Conservation (phyloP, 805 yeast species). For the Jamesozyma rosinii region DNA sequence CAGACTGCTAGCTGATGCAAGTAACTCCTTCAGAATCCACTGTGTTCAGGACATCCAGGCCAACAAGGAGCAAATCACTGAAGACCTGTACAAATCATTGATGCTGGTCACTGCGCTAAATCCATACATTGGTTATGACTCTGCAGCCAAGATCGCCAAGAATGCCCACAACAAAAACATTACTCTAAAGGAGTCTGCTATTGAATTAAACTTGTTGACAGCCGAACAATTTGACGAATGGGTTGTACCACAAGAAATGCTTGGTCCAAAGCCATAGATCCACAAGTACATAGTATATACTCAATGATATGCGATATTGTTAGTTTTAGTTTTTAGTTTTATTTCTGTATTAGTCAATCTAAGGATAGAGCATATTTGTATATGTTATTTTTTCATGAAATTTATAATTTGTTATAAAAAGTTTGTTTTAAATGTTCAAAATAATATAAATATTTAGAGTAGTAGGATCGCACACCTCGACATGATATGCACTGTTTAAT, state of each 20-base stretch:
- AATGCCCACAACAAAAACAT: constrained; percentile 97
- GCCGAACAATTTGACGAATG: constrained; percentile 87
- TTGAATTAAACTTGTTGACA: constrained; percentile 78
- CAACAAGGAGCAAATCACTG: constrained; percentile 76
- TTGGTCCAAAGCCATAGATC: constrained; percentile 65
- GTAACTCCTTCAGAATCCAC: constrained; percentile 80
- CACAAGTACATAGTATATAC: no score
- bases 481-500: no score
- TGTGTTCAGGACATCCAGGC: constrained; percentile 94
- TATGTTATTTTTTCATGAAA: no score
- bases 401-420: no score
- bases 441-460: no score
- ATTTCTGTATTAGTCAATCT: no score
- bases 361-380: no score
- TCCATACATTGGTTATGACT: constrained; percentile 97
- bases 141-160: constrained; percentile 95
- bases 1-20: constrained; percentile 83
- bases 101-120: constrained; percentile 98
- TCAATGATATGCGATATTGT: no score
- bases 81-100: constrained; percentile 84
- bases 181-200: constrained; percentile 88
- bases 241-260: constrained; percentile 97
- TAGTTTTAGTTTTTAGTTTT: no score
- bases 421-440: no score
- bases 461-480: no score